Conservation (phyloP, 768 basidiomycete species). For the Pleurotus pulmonarius region DNA sequence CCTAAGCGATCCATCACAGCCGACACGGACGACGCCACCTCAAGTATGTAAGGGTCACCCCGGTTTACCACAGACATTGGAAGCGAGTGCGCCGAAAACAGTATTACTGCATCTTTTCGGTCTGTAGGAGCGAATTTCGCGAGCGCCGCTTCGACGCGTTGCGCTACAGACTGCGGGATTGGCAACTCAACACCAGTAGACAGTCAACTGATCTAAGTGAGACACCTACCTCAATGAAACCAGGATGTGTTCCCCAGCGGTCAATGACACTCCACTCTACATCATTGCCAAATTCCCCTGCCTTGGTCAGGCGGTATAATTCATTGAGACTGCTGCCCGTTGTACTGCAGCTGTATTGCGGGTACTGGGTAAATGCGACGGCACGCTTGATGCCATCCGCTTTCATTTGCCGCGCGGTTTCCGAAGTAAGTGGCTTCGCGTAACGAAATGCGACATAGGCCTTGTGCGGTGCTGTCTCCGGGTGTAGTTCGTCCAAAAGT, state of each 20-base stretch:
- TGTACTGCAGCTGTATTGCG: slow-evolving; percentile 97
- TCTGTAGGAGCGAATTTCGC: slow-evolving; percentile 68
- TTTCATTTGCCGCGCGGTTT: slow-evolving; percentile 79
- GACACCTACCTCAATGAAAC: slow-evolving; percentile 81
- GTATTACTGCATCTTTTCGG: slow-evolving; percentile 73
- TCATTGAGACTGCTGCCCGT: slow-evolving; percentile 98
- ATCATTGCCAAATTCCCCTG: slow-evolving; percentile 54
- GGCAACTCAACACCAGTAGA: background rate
- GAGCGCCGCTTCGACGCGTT: slow-evolving; percentile 81
- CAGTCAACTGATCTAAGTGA: background rate
- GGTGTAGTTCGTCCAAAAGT: slow-evolving; percentile 92
- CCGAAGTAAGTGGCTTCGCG: slow-evolving; percentile 82
- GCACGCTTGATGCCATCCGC: slow-evolving; percentile 89
- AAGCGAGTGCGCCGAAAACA: slow-evolving; percentile 97
- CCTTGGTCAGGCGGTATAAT: slow-evolving; percentile 63
- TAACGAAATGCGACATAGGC: slow-evolving; percentile 96
- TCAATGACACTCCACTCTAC: slow-evolving; percentile 98
- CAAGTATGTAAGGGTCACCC: slow-evolving; percentile 94
- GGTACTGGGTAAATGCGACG: slow-evolving; percentile 96
- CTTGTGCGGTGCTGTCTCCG: slow-evolving; percentile 92
- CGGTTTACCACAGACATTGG: slow-evolving; percentile 99
- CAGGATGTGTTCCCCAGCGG: slow-evolving; percentile 94
- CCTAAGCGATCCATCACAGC: slow-evolving; percentile 89
- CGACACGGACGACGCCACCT: slow-evolving; percentile 91
- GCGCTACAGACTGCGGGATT: slow-evolving; percentile 72